A percentile compares a stretch with the other conserved stretches of the same genome.
Conservation (phyloP, 1,284 basidiomycete genomes). For the Phaffia rhodozyma region DNA sequence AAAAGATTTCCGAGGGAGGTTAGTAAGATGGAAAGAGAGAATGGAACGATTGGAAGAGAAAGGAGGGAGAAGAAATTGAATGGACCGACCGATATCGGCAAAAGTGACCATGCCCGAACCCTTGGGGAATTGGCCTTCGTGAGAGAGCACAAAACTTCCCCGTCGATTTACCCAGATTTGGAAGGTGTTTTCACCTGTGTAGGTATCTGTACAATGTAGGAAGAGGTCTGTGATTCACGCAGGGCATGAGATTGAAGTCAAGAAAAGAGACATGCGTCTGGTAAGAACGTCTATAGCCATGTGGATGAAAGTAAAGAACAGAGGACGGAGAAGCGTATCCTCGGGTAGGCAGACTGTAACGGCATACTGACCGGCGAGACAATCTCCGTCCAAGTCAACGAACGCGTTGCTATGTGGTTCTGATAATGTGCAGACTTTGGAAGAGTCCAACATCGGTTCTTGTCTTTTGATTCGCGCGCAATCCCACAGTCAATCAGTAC, state of each 20-base stretch:
- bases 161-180: conserved; percentile 90
- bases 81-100: conserved; percentile 69
- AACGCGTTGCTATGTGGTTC: conserved; percentile 89
- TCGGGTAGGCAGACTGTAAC: not conserved
- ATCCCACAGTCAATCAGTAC: not conserved
- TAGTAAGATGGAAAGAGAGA: not conserved
- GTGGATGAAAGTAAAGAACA: not conserved
- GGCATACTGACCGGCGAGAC: conserved; percentile 58
- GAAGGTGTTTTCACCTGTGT: conserved; percentile 46
- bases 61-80: not conserved
- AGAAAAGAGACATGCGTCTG: not conserved
- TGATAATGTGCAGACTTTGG: conserved; percentile 52
- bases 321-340: conserved; percentile 10
- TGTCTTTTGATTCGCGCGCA: conserved; percentile 33
- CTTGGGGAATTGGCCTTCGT: conserved; percentile 56
- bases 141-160: conserved; percentile 58
- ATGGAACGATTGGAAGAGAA: not conserved
- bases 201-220: conserved; percentile 62
- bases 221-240: conserved; percentile 57
- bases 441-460: conserved; percentile 49
- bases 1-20: not conserved
- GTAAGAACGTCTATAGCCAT: not conserved
- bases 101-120: conserved; percentile 74
- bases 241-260: not conserved
- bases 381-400: conserved; percentile 93